Base-by-base conservation (phyloP, 2,329 filamentous ascomycete genomes). In the Aspergillus fumigatus region DNA sequence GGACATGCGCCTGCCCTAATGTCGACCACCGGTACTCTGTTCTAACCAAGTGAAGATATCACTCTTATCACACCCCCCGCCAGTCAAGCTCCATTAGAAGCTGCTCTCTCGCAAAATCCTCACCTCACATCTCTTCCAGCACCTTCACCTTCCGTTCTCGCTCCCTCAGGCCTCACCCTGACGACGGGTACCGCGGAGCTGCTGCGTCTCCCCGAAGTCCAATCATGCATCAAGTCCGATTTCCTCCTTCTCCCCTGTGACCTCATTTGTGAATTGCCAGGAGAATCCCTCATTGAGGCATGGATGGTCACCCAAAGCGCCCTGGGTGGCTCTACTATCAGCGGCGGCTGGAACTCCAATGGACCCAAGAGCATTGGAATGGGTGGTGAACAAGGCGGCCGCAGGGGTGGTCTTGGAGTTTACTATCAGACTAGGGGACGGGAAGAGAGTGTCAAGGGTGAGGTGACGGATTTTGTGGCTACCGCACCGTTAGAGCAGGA, bases 191-290 rank as follows among this genome's bases (percentile, higher is more conserved):
- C 94, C 6, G 92, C 90, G 7, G 88, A 96, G 67, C 86, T 97
- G 21, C 83, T 99, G 52, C 85, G 92, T 9, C 80, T 96, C 8
- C 88, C 90, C 0, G 89, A 96, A 70, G 85, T 97, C 48, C 87
- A 88, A 68, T 80, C 81, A n/a, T 81, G 86, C 7, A 85, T 99
- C 65, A 91, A 84, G 53, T 85, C 86, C 11, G 91, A 99, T 74
- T 97, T 99, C 68, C 78, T 97, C 26, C 84, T 97, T 3, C 79
- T 99, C 3, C 93, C 94, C 0, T 99, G 94, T 73, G 94, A 99
- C 71, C 80, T 99, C 6, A 86, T 99, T 41, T 97, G 92, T 71
- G 92, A 96, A 68, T 79, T 97, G 17, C 87, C 89, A 2, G 92
- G 92, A 11, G 88, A 92, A 65, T 85, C 87, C 60, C 80, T 97